Conservation (phyloP, 805 yeast genomes). For the Kodamaea sagamina region DNA sequence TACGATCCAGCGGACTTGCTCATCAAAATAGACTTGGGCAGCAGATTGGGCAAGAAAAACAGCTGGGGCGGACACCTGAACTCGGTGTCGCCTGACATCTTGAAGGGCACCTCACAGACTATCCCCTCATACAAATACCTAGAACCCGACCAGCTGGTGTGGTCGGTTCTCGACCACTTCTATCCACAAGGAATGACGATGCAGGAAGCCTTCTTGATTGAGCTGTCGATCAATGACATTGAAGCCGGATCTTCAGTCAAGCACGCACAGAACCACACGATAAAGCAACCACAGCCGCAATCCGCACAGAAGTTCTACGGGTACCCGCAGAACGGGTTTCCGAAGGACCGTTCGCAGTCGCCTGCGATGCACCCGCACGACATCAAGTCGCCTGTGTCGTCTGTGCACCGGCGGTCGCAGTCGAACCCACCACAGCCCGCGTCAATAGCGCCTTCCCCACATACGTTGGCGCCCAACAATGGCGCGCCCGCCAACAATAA, state of each 20-base stretch:
- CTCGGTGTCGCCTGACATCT: conserved; percentile 18
- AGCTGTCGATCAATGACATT: conserved; percentile 31
- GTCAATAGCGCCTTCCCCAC: conserved; percentile 12
- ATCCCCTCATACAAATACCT: conserved; percentile 20
- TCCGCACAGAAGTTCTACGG: conserved; percentile 7
- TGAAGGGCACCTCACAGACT: conserved; percentile 10
- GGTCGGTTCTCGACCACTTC: conserved; percentile 56
- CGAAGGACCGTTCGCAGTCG: conserved; percentile 9
- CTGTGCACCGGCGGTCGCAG: conserved; percentile 32
- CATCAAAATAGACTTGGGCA: conserved; percentile 33
- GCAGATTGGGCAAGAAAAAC: conserved; percentile 10
- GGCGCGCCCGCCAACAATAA: conserved; percentile 14
- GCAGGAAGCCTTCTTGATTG: conserved; percentile 64
- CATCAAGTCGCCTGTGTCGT: conserved; percentile 14
- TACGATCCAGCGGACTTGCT: conserved; percentile 71
- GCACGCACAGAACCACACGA: conserved; percentile 2
- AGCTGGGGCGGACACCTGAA: conserved; percentile 1
- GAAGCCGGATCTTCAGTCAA: conserved; percentile 11
- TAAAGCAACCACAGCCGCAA: conserved; percentile 15
- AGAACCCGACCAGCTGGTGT: conserved; percentile 65
- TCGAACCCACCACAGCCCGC: conserved; percentile 37
- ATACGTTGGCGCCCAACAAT: conserved; percentile 4
- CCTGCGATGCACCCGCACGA: conserved; percentile 6
- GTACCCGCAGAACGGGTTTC: conserved; percentile 1
- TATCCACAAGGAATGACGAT: conserved; percentile 71